These are phyloP conservation scores for Tolypocladium cylindrosporum DNA, from an alignment of 2,329 filamentous ascomycete genomes.

Conservation along the genomic window DNA sequence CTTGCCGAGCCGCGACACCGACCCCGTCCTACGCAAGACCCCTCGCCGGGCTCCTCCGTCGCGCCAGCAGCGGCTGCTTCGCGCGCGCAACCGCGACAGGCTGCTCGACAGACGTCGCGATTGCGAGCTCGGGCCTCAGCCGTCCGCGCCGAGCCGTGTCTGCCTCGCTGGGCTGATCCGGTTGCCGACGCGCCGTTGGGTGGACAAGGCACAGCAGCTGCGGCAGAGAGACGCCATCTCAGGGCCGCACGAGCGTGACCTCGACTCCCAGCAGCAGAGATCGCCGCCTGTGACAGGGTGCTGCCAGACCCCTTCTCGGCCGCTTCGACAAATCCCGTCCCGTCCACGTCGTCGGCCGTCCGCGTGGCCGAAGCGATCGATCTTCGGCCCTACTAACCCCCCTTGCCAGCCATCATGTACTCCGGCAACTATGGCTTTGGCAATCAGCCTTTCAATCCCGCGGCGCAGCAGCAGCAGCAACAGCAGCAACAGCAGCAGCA, in stretches of 20 bases:
- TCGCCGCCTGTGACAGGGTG: neutral
- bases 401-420: conserved; percentile 34
- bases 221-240: neutral
- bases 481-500: conserved; percentile 32
- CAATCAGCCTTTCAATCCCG: conserved; percentile 39
- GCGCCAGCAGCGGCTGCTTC: neutral
- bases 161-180: neutral
- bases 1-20: neutral
- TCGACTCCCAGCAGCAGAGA: neutral
- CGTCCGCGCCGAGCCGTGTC: neutral
- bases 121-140: neutral
- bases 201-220: neutral
- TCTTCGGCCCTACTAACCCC: neutral
- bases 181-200: neutral
- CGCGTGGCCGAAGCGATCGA: neutral
- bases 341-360: neutral
- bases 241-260: neutral
- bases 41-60: neutral
- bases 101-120: neutral
- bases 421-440: conserved; percentile 44
- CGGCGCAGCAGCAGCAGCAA: conserved; percentile 36
- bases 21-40: neutral
- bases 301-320: neutral
- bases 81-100: neutral
- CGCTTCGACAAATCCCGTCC: neutral